Evolutionary conservation across 108 stramenopile species (phyloP).

Genomic region (Cyclotella sp.): DNA sequence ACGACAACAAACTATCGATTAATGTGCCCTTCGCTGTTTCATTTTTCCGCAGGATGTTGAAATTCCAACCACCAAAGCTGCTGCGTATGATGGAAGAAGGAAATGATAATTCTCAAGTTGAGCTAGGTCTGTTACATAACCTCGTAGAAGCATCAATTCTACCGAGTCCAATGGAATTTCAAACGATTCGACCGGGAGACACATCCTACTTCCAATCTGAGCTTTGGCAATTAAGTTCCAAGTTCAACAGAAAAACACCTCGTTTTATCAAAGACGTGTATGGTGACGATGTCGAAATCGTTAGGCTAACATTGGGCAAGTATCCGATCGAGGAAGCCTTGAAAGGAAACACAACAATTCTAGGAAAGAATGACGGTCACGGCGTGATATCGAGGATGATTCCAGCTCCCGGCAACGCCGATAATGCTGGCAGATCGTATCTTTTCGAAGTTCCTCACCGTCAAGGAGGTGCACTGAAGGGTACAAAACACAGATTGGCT

Average conservation of each 20-base stretch:
- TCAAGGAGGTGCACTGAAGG: slow-evolving; percentile 19
- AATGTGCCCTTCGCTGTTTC: slow-evolving; percentile 66
- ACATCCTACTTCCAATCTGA: slow-evolving; percentile 33
- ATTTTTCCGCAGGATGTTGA: slow-evolving; percentile 60
- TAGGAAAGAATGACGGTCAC: slow-evolving; percentile 41
- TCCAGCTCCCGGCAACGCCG: neutral
- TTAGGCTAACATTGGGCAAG: slow-evolving; percentile 41
- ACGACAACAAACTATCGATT: slow-evolving; percentile 68
- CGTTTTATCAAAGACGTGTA: slow-evolving; percentile 28
- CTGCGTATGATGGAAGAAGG: neutral
- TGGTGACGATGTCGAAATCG: slow-evolving; percentile 40
- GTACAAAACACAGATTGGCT: slow-evolving; percentile 60
- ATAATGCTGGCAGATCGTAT: slow-evolving; percentile 29
- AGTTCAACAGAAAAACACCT: slow-evolving; percentile 11
- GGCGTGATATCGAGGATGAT: slow-evolving; percentile 50
- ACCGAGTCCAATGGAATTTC: slow-evolving; percentile 58
- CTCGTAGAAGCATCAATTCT: slow-evolving; percentile 61
- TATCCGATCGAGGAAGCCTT: slow-evolving; percentile 13
- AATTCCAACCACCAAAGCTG: neutral
- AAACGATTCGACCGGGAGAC: slow-evolving; percentile 13
- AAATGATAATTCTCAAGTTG: slow-evolving; percentile 14
- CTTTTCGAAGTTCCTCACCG: slow-evolving; percentile 50
- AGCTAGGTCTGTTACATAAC: slow-evolving; percentile 58
- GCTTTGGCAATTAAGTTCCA: slow-evolving; percentile 27
- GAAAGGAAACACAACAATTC: slow-evolving; percentile 17